Conservation (phyloP, 2,329 filamentous ascomycete species). For the Exserohilum rostratum region DNA sequence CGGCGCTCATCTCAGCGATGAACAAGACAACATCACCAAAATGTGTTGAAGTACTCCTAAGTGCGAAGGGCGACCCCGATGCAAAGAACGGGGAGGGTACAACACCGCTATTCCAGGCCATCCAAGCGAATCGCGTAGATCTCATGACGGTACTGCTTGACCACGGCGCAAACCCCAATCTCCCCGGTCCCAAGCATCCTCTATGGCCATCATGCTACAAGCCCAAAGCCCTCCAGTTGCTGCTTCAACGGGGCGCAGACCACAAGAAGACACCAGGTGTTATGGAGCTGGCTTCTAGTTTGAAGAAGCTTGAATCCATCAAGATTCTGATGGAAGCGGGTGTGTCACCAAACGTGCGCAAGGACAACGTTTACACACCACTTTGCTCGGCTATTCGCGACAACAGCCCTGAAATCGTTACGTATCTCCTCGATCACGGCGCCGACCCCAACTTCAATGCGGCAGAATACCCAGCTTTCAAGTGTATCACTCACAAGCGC, state of each 20-base stretch:
- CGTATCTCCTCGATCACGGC: conserved; percentile 61
- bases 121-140: conserved; percentile 62
- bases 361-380: conserved; percentile 71
- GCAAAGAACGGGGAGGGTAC: conserved; percentile 66
- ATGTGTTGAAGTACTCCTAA: conserved; percentile 64
- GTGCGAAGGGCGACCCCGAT: conserved; percentile 65
- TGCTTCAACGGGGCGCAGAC: conserved; percentile 66
- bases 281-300: conserved; percentile 67
- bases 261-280: conserved; percentile 65
- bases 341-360: conserved; percentile 66
- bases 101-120: conserved; percentile 68
- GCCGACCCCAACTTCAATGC: conserved; percentile 62
- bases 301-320: conserved; percentile 69
- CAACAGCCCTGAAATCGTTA: conserved; percentile 66
- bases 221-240: conserved; percentile 62
- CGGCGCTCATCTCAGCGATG: conserved; percentile 65
- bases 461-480: conserved; percentile 70
- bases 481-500: conserved; percentile 70
- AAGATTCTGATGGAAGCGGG: conserved; percentile 63
- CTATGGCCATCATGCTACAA: conserved; percentile 70
- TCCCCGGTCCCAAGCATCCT: conserved; percentile 72
- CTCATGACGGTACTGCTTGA: conserved; percentile 62
- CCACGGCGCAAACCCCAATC: conserved; percentile 68
- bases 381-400: conserved; percentile 72
- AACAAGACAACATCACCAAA: conserved; percentile 62